Conservation (phyloP, 192 early-diverging fungal species). For the Linnemannia zychae region DNA sequence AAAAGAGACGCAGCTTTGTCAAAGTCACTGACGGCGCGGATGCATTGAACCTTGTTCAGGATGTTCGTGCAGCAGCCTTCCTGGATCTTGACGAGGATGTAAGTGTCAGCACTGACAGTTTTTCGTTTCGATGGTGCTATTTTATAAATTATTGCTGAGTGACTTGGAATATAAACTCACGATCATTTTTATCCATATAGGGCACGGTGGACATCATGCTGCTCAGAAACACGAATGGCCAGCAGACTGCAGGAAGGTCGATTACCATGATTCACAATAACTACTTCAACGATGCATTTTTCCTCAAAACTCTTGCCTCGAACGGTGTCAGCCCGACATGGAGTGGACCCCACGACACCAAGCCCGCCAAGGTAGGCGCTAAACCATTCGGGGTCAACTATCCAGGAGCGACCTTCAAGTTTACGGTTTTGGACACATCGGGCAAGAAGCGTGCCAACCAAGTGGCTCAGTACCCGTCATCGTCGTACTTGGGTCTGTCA, state of each 20-base stretch:
- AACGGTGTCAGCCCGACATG: slow-evolving; percentile 74
- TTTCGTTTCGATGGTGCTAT: background rate
- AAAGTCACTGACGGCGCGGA: slow-evolving; percentile 76
- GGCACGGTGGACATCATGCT: slow-evolving; percentile 87
- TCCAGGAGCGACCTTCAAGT: slow-evolving; percentile 89
- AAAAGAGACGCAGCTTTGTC: slow-evolving; percentile 72
- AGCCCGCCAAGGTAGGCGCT: slow-evolving; percentile 26
- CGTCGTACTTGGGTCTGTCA: slow-evolving; percentile 79
- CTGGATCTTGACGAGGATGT: slow-evolving; percentile 95
- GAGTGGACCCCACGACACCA: slow-evolving; percentile 56
- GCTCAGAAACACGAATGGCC: slow-evolving; percentile 54
- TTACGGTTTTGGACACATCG: slow-evolving; percentile 82
- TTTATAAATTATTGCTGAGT: background rate
- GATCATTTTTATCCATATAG: slow-evolving; percentile 51
- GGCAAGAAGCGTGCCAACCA: slow-evolving; percentile 85
- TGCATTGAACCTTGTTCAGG: slow-evolving; percentile 62
- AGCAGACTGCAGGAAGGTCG: slow-evolving; percentile 62
- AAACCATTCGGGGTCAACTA: slow-evolving; percentile 87
- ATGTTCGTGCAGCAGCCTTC: slow-evolving; percentile 77
- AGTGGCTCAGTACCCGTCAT: slow-evolving; percentile 85
- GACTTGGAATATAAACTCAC: background rate
- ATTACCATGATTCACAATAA: slow-evolving; percentile 83
- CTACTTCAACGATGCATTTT: slow-evolving; percentile 95
- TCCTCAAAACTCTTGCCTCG: slow-evolving; percentile 86
- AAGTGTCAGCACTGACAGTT: slow-evolving; percentile 32